Base-by-base conservation (phyloP, 2,329 filamentous ascomycete species). In the Colletotrichum sidae region DNA sequence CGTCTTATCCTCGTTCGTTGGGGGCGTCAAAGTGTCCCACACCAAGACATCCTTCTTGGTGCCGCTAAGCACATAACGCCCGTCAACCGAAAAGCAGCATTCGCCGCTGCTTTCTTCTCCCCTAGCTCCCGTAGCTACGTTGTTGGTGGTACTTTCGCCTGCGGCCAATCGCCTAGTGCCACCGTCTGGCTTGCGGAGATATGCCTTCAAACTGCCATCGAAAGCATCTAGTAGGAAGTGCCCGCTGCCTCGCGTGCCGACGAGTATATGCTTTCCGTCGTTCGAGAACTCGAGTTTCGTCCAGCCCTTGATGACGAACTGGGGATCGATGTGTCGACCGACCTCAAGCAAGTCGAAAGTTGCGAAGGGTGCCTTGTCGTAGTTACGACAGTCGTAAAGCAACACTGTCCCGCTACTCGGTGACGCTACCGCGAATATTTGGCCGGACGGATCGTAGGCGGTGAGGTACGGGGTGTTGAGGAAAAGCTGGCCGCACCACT, bases 191-290 rank as follows among this genome's bases (percentile, higher is more conserved):
- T 81, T 88, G 74, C 72, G 87, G 61, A 94, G 83, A 75, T 92
- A 94, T 9, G 92, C 90, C 73, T 90, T 92, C 25, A 98, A 78
- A 7, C 84, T 85, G 44, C 95, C 96, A 46, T 93, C 89, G 75
- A 97, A 98, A 1, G 95, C 92, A 75, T 99, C 96, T n/a, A 99
- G 83, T 2, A 99, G 81, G 73, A 96, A 97, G 77, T 99, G 96
- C 0, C 94, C 93, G 55, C 86, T 86, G 7, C 92, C 93, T 53
- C 90, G 92, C 2, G 95, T 98, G 12, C 92, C 92, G 15, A 99
- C 78, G 6, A 99, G 84, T 52, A 99, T 79, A 66, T 88, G 88
- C 74, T 97, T 97, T 15, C 96, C 96, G 73, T 99, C 96, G 72
- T 99, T 99, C 63, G 93, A 96, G 75, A 99, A 98, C 72, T 97